Percentiles rank a stretch among this genome's conserved stretches.
These are phyloP conservation scores for Ceratocystiopsis minuta DNA, from an alignment of 2,329 filamentous ascomycete genomes.

Conservation along the genomic window DNA sequence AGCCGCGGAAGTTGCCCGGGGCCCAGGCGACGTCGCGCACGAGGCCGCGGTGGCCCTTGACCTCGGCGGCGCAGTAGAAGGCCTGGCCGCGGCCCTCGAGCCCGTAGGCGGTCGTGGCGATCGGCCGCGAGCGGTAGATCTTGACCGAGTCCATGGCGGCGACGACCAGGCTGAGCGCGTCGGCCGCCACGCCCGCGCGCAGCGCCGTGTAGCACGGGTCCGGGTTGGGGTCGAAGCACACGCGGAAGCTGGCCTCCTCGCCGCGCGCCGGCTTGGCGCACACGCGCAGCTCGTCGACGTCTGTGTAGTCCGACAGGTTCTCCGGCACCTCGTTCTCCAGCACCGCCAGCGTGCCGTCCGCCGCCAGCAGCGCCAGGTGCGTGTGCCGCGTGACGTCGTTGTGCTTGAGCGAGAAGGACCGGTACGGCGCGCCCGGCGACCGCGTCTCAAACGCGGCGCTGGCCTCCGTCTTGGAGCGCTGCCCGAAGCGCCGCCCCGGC, in stretches of 20 bases:
- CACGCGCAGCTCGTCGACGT: conserved; percentile 60
- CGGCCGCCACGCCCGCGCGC: conserved; percentile 61
- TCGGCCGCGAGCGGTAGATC: conserved; percentile 59
- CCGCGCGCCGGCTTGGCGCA: conserved; percentile 54
- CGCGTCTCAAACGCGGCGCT: conserved; percentile 38
- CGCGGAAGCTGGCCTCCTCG: conserved; percentile 72
- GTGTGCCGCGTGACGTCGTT: conserved; percentile 66
- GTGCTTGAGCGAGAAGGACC: conserved; percentile 70
- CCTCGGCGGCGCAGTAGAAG: conserved; percentile 69
- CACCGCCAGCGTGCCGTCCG: conserved; percentile 58
- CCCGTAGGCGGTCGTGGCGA: conserved; percentile 32
- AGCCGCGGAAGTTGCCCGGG: conserved; percentile 74
- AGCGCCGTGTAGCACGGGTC: conserved; percentile 63
- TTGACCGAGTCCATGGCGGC: conserved; percentile 70
- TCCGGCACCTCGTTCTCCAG: conserved; percentile 78
- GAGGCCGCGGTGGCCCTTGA: conserved; percentile 55
- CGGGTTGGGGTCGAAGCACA: conserved; percentile 77
- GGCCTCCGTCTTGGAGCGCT: conserved; percentile 23
- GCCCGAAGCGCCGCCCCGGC: conserved; percentile 65
- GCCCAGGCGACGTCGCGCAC: conserved; percentile 87
- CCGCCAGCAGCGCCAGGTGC: conserved; percentile 65
- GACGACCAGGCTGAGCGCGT: conserved; percentile 65
- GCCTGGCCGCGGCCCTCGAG: conserved; percentile 44
- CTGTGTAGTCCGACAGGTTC: conserved; percentile 56
- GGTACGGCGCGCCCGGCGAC: conserved; percentile 43